Conservation (phyloP, 2,329 filamentous ascomycete genomes). For the Xylariaceae sp. region DNA sequence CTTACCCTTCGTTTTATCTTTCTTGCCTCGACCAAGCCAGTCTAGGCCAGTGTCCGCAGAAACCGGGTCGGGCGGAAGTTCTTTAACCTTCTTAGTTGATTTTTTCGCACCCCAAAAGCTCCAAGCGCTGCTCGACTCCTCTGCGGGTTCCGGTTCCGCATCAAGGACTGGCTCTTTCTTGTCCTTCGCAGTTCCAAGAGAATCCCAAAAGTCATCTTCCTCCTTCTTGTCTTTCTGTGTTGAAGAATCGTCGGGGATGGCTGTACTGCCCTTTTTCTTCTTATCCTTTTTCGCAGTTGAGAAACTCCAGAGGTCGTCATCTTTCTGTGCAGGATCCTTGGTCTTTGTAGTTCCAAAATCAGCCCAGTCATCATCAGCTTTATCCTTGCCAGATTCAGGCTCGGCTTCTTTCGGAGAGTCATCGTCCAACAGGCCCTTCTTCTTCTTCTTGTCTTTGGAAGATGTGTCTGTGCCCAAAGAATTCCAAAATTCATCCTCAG, state of each 20-base stretch:
- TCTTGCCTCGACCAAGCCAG: slow-evolving; percentile 30
- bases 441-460: slow-evolving; percentile 32
- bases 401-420: slow-evolving; percentile 14
- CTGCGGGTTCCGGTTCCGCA: slow-evolving; percentile 25
- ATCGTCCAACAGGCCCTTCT: slow-evolving; percentile 17
- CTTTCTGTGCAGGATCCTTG: too few relatives aligned
- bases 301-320: too few relatives aligned
- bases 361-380: slow-evolving; percentile 24
- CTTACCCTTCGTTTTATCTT: slow-evolving; percentile 24
- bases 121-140: slow-evolving; percentile 47
- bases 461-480: slow-evolving; percentile 18
- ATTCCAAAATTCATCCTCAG: slow-evolving; percentile 20
- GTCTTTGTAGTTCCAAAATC: slow-evolving; percentile 24
- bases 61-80: slow-evolving; percentile 3
- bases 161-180: slow-evolving; percentile 29
- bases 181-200: slow-evolving; percentile 12
- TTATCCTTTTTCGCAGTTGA: too few relatives aligned
- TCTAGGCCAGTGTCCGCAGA: slow-evolving; percentile 12
- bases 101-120: slow-evolving; percentile 56
- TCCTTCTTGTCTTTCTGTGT: slow-evolving; percentile 32
- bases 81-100: slow-evolving; percentile 29
- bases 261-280: too few relatives aligned
- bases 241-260: too few relatives aligned
- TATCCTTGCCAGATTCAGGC: slow-evolving; percentile 2
- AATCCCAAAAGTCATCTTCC: slow-evolving; percentile 37